Percentiles rank a stretch among this genome's conserved stretches.
Evolutionary conservation across 2,329 filamentous ascomycete species (phyloP).

Genomic region (Colletotrichum sp.): DNA sequence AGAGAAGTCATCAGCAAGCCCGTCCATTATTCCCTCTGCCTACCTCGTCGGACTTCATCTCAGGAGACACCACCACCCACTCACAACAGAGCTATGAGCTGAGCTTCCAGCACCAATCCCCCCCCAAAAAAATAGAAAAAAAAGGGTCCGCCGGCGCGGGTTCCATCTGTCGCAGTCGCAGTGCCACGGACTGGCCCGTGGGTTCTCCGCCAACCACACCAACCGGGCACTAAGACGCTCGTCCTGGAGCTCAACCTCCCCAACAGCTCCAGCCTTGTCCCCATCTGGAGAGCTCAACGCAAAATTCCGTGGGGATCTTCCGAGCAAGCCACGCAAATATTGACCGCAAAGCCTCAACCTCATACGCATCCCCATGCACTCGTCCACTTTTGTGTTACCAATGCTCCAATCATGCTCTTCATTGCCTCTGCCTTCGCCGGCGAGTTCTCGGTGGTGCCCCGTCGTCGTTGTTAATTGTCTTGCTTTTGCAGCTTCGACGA

Average conservation of each 20-base stretch:
- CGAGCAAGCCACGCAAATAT: not conserved
- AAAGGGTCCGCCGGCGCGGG: conserved; percentile 5
- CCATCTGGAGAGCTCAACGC: conserved; percentile 22
- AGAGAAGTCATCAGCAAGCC: not conserved
- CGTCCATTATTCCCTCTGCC: not conserved
- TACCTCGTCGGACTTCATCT: not conserved
- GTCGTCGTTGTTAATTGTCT: not conserved
- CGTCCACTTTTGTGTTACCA: not conserved
- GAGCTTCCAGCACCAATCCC: not conserved
- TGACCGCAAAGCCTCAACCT: not conserved
- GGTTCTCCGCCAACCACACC: conserved; percentile 7
- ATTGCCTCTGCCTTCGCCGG: not conserved
- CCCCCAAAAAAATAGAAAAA: not conserved
- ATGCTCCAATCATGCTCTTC: not conserved
- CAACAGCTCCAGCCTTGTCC: conserved; percentile 21
- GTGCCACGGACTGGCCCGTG: conserved; percentile 19
- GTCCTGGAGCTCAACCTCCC: conserved; percentile 20
- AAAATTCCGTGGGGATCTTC: conserved; percentile 22
- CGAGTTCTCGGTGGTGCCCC: not conserved
- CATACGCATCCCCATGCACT: not conserved
- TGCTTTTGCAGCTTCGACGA: not conserved
- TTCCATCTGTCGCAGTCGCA: not conserved
- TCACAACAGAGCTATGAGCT: not conserved
- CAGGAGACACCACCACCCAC: not conserved
- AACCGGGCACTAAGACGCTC: conserved; percentile 6